Base-by-base conservation (phyloP, 1,139 yeast species). In the Geotrichum citri-aurantii region DNA sequence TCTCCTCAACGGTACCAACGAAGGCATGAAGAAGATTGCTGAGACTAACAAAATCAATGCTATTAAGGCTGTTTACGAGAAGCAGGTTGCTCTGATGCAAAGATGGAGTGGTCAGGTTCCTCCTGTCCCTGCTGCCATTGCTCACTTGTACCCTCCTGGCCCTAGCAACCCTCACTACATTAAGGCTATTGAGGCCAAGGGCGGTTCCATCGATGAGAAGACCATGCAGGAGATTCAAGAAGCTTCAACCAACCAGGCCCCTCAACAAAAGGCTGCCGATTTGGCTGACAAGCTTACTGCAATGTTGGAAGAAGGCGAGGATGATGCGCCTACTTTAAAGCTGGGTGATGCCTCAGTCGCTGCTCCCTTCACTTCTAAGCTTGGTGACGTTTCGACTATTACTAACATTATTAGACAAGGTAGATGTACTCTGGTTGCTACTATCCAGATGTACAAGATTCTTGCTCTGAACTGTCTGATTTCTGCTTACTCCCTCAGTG, bases 301-400 rank as follows among this genome's bases (percentile, higher is more conserved):
- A 61, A 83, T 89, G 61, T 75, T 89, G 72, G 82, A 84, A 66
- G 87, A 83, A 59, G 88, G 80, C 33, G 93, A 85, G 59, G 87
- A 79, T 59, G 98, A 92, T 66, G 95, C 95, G 0, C 99, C 99
- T 60, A 84, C 88, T 53, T 81, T 93, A 75, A 95, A 93, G 73
- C 80, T 93, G 59, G 99, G 99, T 68, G 99, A 93, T 77, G 99
- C 99, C 10, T 92, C 98, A 29, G 97, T 95, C 68, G 99, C 99
- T 59, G 99, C 99, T 47, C 99, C 99, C 52, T 91, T 93, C 72
- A 93, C 99, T 21, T 92, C 98, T 29, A 93, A 93, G 72, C 82
- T 93, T 66, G 84, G 97, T 44, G 88, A 88, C 71, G 99, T 95
- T 54, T 83, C 93, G 59, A 87, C 99, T 58, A 97, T 95, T 60